Conservation (phyloP, 1,284 basidiomycete species). For the Sanghuangporus weigelae region DNA sequence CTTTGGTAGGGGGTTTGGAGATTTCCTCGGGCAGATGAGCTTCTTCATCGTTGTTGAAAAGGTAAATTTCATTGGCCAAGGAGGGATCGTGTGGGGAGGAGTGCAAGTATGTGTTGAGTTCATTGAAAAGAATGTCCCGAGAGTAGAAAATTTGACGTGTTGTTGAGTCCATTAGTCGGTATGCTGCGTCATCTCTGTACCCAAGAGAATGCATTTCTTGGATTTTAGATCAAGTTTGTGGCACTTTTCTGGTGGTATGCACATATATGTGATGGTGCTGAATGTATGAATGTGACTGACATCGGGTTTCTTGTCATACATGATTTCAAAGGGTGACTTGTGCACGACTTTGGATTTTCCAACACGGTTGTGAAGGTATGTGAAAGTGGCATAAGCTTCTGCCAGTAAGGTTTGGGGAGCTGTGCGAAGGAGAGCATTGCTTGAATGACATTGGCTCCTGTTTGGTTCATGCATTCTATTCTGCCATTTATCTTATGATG, state of each 20-base stretch:
- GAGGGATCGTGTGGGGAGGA: background rate
- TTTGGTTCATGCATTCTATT: too few relatives aligned
- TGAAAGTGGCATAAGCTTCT: too few relatives aligned
- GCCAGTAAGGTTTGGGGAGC: too few relatives aligned
- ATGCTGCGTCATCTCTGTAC: constrained; percentile 3
- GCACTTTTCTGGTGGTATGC: background rate
- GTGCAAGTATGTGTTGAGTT: background rate
- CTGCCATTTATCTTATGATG: too few relatives aligned
- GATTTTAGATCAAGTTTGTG: constrained; percentile 1
- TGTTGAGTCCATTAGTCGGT: background rate
- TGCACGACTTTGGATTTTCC: too few relatives aligned
- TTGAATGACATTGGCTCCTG: too few relatives aligned
- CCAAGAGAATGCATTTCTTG: background rate
- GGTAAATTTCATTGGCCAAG: too few relatives aligned
- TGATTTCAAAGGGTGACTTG: too few relatives aligned
- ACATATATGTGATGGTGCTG: constrained; percentile 72
- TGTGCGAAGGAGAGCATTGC: too few relatives aligned
- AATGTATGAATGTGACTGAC: background rate
- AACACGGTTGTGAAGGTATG: too few relatives aligned
- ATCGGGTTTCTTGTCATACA: constrained; percentile 3
- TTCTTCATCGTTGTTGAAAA: background rate
- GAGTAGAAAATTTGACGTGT: background rate
- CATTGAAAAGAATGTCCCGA: background rate
- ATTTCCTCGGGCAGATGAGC: background rate
- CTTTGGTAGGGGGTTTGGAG: too few relatives aligned